These are phyloP conservation scores for Phycomyces blakesleeanus DNA, from an alignment of 192 early-diverging fungal species.

Conservation along the genomic window DNA sequence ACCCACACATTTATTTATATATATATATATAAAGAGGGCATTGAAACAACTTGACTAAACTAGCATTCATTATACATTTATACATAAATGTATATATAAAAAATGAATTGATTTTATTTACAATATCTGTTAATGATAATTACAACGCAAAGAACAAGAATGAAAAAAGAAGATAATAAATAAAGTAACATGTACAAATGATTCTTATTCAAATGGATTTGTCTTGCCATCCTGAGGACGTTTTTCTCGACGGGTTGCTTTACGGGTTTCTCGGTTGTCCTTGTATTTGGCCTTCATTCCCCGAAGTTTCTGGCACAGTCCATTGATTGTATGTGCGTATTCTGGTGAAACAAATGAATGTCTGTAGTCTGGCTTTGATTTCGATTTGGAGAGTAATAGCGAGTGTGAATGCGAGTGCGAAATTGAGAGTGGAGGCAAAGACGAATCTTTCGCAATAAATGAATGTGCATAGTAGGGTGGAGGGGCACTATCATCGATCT, in stretches of 20 bases:
- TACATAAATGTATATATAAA: not conserved
- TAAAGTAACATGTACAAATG: not conserved
- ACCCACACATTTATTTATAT: too few relatives aligned
- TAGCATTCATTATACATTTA: too few relatives aligned
- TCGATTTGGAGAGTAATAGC: too few relatives aligned
- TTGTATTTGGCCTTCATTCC: not conserved
- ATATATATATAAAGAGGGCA: too few relatives aligned
- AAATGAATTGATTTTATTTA: not conserved
- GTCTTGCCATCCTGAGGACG: slow-evolving; percentile 31
- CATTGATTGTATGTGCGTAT: not conserved
- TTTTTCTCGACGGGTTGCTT: slow-evolving; percentile 17
- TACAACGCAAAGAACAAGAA: not conserved
- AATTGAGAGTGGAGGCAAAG: not conserved
- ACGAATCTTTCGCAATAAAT: not conserved
- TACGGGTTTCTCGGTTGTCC: not conserved
- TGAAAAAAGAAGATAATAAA: not conserved
- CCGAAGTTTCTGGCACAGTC: not conserved
- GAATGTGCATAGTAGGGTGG: not conserved
- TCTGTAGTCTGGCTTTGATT: too few relatives aligned
- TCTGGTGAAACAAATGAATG: too few relatives aligned
- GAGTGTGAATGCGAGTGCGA: not conserved
- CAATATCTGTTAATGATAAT: not conserved
- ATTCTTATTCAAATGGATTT: slow-evolving; percentile 27
- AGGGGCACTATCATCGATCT: not conserved
- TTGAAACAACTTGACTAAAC: too few relatives aligned